Conservation (phyloP, 2,329 filamentous ascomycete species). For the Xylariaceae sp. region DNA sequence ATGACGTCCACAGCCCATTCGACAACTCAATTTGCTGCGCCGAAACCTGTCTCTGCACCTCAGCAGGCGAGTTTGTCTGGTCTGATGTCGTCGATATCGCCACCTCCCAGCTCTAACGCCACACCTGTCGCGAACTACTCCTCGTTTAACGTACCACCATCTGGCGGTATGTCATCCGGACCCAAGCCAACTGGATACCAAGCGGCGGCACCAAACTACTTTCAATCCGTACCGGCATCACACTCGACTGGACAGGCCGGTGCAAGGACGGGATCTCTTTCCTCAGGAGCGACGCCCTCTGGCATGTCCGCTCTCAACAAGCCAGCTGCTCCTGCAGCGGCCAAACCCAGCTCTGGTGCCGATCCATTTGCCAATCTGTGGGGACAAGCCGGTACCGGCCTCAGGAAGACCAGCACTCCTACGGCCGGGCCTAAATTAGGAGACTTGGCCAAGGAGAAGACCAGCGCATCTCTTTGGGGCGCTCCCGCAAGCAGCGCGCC, state of each 20-base stretch:
- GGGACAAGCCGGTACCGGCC: conserved; percentile 65
- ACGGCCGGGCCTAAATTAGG: conserved; percentile 74
- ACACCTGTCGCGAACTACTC: conserved; percentile 59
- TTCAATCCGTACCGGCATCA: conserved; percentile 63
- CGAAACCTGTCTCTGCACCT: conserved; percentile 77
- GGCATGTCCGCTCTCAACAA: conserved; percentile 44
- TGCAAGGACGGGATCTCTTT: conserved; percentile 16
- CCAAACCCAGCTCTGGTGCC: conserved; percentile 56
- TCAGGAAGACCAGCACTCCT: conserved; percentile 65
- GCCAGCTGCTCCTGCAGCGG: conserved; percentile 38
- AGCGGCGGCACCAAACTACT: conserved; percentile 85
- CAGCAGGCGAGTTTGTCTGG: conserved; percentile 76
- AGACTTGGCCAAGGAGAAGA: conserved; percentile 97
- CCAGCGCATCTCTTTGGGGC: conserved; percentile 90
- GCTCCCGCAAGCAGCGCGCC: conserved; percentile 44
- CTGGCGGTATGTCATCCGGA: conserved; percentile 35
- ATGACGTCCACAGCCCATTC: conserved; percentile 48
- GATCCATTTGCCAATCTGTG: conserved; percentile 91
- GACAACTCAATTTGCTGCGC: conserved; percentile 68
- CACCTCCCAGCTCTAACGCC: conserved; percentile 53
- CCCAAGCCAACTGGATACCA: conserved; percentile 63
- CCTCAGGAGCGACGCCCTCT: conserved; percentile 23
- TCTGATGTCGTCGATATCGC: conserved; percentile 78
- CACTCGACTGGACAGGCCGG: conserved; percentile 31
- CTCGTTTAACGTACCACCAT: conserved; percentile 49